Evolutionary conservation across 345 rosid species (phyloP).

Genomic region (Linum trigynum): DNA sequence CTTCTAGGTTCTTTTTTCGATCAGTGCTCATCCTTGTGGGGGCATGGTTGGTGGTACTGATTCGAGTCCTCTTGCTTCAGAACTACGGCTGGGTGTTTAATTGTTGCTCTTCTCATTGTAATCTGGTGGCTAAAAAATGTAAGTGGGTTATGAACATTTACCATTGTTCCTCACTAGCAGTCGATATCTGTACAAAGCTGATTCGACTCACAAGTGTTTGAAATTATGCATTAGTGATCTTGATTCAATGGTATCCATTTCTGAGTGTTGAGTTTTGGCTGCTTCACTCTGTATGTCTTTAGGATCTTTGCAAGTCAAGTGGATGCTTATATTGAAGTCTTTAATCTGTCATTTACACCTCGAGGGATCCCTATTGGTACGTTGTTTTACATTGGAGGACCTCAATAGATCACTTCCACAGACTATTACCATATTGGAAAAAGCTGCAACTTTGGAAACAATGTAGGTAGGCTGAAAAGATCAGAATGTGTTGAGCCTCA

Average conservation of each 20-base stretch:
- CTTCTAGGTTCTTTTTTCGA: not conserved
- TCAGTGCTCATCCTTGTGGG: slow-evolving; percentile 5
- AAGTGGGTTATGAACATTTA: not conserved
- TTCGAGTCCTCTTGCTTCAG: slow-evolving; percentile 2
- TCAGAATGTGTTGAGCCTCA: slow-evolving; percentile 9
- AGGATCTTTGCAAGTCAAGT: not conserved
- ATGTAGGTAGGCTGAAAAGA: not conserved
- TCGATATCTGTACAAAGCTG: not conserved
- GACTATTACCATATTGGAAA: not conserved
- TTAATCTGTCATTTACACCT: slow-evolving; percentile 12
- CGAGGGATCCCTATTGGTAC: slow-evolving; percentile 21
- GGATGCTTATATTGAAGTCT: slow-evolving; percentile 7
- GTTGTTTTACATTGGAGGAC: slow-evolving; percentile 2
- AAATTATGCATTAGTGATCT: not conserved
- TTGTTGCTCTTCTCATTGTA: not conserved
- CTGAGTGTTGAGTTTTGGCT: not conserved
- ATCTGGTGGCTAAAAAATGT: not conserved
- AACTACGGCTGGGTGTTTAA: not conserved
- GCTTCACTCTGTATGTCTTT: not conserved
- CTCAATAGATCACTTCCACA: no score
- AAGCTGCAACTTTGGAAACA: not conserved
- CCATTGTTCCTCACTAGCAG: not conserved
- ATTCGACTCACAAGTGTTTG: not conserved
- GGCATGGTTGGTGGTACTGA: not conserved
- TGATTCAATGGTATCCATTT: not conserved